These are phyloP conservation scores for Selaginella moellendorffii DNA, from an alignment of 75 land plant genomes.

Conservation along the genomic window DNA sequence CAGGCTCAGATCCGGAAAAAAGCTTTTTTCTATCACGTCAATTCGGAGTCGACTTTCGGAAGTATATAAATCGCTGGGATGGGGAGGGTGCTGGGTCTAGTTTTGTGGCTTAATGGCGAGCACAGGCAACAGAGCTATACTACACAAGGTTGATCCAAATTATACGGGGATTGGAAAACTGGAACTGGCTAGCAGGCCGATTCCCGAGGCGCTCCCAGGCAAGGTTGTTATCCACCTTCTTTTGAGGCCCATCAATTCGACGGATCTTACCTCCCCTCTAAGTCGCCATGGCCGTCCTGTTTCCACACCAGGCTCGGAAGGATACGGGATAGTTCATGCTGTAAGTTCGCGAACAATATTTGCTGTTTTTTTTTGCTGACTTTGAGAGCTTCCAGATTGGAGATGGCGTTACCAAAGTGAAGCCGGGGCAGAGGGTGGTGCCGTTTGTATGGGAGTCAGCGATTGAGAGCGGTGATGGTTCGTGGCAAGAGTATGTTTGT, in stretches of 20 bases:
- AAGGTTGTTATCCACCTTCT: conserved; percentile 11
- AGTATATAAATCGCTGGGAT: too few relatives aligned
- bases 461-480: conserved; percentile 18
- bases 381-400: conserved; percentile 14
- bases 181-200: too few relatives aligned
- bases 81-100: too few relatives aligned
- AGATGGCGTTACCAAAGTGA: conserved; percentile 17
- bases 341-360: not conserved
- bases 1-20: too few relatives aligned
- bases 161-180: too few relatives aligned
- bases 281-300: not conserved
- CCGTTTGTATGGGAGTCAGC: conserved; percentile 13
- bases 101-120: too few relatives aligned
- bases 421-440: conserved; percentile 16
- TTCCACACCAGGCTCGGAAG: conserved; percentile 17
- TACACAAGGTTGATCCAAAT: too few relatives aligned
- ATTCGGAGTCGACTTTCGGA: too few relatives aligned
- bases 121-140: too few relatives aligned
- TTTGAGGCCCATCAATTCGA: conserved; percentile 13
- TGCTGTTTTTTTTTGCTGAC: not conserved
- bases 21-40: too few relatives aligned
- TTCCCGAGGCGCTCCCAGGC: too few relatives aligned
- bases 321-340: conserved; percentile 5
- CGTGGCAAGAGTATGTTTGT: conserved; percentile 22
- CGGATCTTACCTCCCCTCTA: conserved; percentile 11